Evolutionary conservation across 768 basidiomycete species (phyloP), one percentile per base, ranked within the genome.

Genomic region (Scleroderma bovista): DNA sequence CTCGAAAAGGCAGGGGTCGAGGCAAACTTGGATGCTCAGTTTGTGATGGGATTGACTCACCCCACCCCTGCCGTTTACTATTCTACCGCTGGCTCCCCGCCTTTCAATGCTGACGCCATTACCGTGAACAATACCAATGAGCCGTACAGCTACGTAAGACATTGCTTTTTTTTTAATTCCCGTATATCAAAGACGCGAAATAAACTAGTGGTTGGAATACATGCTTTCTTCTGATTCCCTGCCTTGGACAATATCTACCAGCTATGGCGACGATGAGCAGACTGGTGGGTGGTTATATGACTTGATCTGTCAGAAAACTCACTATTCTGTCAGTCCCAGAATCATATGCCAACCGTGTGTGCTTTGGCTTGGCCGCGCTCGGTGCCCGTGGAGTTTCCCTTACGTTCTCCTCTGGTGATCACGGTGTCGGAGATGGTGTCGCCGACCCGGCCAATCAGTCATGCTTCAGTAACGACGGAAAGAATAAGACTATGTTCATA

Each of bases 181-280:
- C 20, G 49, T 34, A 46, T 44, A 45, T 9, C 33, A 24, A 51
- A 49, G 44, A 20, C 56, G 26, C 9, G 26, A 29, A 29, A 29
- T 29, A 29, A 29, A 4, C 26, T 29, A 83, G 72, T 88, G 86
- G 86, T 66, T 88, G 15, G 72, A 82, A 37, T 81, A 75, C 50
- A 60, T 86, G n/a, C 65, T 78, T 0, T 56, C 54, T 12, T 74
- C 77, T n/a, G 45, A 66, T 10, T 60, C 69, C 34, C 62, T 75
- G 2, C 83, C 85, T 13, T 74, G 78, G 53, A 71, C 78, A 6
- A 85, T 89, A 36, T 84, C 84, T 0, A 87, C 83, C 0, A 84
- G 82, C 54, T 88, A 88, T 59, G 83, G 75, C 3, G 86, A 88
- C 42, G 75, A 79, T 51, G 87, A 89, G 49, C 84, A 85, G 60